Evolutionary conservation across 768 basidiomycete genomes (phyloP).

Genomic region (Rhodocollybia butyracea): DNA sequence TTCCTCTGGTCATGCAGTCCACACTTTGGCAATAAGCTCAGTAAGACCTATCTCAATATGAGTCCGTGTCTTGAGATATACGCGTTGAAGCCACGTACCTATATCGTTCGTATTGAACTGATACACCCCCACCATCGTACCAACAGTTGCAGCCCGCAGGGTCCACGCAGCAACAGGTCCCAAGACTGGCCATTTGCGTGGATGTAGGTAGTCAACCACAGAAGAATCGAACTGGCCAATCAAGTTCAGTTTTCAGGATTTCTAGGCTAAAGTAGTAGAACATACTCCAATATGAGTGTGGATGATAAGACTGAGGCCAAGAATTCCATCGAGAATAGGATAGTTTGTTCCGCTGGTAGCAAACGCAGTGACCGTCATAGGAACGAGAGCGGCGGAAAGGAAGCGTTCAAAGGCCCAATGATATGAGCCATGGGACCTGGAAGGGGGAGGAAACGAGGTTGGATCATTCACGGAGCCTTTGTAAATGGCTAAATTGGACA

Average conservation of each 20-base stretch:
- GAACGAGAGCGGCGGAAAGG: conserved; percentile 83
- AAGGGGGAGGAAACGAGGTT: conserved; percentile 81
- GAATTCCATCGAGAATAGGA: conserved; percentile 86
- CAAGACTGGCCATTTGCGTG: conserved; percentile 87
- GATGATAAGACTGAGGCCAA: conserved; percentile 84
- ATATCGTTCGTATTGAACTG: conserved; percentile 99
- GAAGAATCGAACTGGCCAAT: conserved; percentile 65
- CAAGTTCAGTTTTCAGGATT: not conserved
- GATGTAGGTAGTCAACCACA: conserved; percentile 88
- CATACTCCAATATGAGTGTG: conserved; percentile 94
- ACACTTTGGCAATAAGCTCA: conserved; percentile 44
- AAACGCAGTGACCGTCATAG: conserved; percentile 84
- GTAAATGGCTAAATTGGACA: conserved; percentile 59
- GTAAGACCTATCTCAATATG: conserved; percentile 12
- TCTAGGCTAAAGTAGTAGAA: not conserved
- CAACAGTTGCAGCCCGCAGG: conserved; percentile 73
- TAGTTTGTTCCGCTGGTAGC: conserved; percentile 72
- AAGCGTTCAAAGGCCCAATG: conserved; percentile 94
- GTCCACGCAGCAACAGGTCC: conserved; percentile 73
- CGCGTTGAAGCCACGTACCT: conserved; percentile 50
- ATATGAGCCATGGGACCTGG: conserved; percentile 82
- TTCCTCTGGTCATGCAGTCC: conserved; percentile 60
- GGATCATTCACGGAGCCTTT: conserved; percentile 95
- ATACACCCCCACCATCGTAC: conserved; percentile 86
- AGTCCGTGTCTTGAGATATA: not conserved